Evolutionary conservation across 192 early-diverging fungal genomes (phyloP).

Genomic region (Backusella circina): DNA sequence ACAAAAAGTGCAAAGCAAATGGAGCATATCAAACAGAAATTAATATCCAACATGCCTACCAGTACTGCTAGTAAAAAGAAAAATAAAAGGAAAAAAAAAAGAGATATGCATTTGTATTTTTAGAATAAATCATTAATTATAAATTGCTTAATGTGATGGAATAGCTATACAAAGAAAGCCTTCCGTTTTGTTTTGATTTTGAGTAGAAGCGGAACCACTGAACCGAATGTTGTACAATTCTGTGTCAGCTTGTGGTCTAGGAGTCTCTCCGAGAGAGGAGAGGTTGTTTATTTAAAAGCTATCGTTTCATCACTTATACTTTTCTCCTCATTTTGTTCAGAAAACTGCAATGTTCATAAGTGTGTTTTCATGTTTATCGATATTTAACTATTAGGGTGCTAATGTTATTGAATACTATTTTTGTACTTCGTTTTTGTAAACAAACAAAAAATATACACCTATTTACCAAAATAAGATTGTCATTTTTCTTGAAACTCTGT

Average conservation of each 20-base stretch:
- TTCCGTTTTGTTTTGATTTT: conserved; percentile 3
- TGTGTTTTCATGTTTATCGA: background rate
- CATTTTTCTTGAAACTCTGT: background rate
- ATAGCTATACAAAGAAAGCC: background rate
- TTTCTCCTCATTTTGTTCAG: background rate
- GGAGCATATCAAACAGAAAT: background rate
- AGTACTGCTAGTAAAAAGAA: background rate
- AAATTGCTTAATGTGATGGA: background rate
- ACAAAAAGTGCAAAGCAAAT: background rate
- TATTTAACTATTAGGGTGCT: background rate
- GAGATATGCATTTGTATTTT: background rate
- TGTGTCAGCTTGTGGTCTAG: background rate
- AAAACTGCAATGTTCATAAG: background rate
- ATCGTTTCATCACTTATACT: background rate
- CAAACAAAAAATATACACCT: no score
- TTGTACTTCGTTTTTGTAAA: background rate
- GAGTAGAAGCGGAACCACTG: background rate
- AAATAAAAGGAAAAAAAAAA: background rate
- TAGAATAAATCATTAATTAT: conserved; percentile 3
- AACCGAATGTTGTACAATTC: background rate
- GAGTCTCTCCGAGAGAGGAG: background rate
- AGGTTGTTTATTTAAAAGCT: background rate
- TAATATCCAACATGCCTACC: background rate
- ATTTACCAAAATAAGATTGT: background rate
- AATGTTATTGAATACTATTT: background rate